A percentile compares a stretch with the other conserved stretches of the same genome.
Conservation (phyloP, 345 rosid species). For the Pistacia integerrima region DNA sequence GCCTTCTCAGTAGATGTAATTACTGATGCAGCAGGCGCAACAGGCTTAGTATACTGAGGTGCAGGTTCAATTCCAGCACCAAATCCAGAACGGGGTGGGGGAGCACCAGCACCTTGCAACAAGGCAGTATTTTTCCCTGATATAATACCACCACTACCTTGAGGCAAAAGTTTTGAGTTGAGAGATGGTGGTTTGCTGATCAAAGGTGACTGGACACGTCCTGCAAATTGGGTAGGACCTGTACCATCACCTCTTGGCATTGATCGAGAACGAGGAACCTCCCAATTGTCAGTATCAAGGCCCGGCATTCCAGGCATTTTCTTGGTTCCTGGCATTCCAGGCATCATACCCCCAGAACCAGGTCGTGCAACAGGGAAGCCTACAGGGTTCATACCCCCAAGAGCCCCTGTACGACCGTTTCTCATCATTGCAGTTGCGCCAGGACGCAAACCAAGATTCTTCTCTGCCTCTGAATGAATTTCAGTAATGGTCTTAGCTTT, state of each 20-base stretch:
- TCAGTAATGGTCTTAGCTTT: slow-evolving; percentile 87
- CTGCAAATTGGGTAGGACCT: slow-evolving; percentile 32
- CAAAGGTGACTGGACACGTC: slow-evolving; percentile 37
- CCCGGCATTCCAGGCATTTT: slow-evolving; percentile 79
- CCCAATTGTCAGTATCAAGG: slow-evolving; percentile 62
- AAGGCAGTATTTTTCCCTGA: slow-evolving; percentile 38
- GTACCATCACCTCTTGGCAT: slow-evolving; percentile 56
- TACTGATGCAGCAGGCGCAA: slow-evolving; percentile 25
- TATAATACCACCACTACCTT: slow-evolving; percentile 34
- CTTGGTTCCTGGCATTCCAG: slow-evolving; percentile 70
- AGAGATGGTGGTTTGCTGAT: slow-evolving; percentile 38
- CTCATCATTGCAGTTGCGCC: slow-evolving; percentile 84
- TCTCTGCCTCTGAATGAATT: slow-evolving; percentile 93
- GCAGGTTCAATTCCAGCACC: slow-evolving; percentile 22
- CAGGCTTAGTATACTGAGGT: slow-evolving; percentile 19
- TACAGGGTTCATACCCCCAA: slow-evolving; percentile 39
- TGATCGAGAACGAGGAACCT: slow-evolving; percentile 51
- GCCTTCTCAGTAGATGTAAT: slow-evolving; percentile 30
- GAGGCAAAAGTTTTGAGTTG: slow-evolving; percentile 36
- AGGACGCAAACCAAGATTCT: slow-evolving; percentile 82
- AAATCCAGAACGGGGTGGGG: slow-evolving; percentile 17
- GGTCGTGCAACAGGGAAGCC: slow-evolving; percentile 47
- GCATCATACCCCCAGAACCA: slow-evolving; percentile 77
- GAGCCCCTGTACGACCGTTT: slow-evolving; percentile 38
- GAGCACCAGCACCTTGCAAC: slow-evolving; percentile 38